These are phyloP conservation scores for Dictyostelium discoideum DNA, from an alignment of 78 protist species.

Conservation along the genomic window dicty_2.7 NC_007088.5:228501-229000, in stretches of 20 bases:
- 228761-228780: conserved; percentile 16
- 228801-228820: neutral
- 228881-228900: neutral
- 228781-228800: conserved; percentile 28
- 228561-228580: conserved; percentile 17
- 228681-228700: neutral
- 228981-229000: conserved; percentile 60
- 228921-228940: conserved; percentile 42
- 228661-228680: neutral
- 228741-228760: neutral
- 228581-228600: conserved; percentile 49
- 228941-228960: neutral
- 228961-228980: neutral
- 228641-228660: neutral
- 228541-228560: conserved; percentile 10
- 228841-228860: neutral
- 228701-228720: neutral
- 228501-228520: neutral
- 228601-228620: conserved; percentile 34
- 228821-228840: neutral
- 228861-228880: neutral
- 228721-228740: neutral
- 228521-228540: conserved; percentile 8
- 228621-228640: conserved; percentile 23
- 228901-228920: conserved; percentile 56